phyloP scores from a whole-genome alignment of 805 yeast genomes.

The Lipomyces orientalis region DNA sequence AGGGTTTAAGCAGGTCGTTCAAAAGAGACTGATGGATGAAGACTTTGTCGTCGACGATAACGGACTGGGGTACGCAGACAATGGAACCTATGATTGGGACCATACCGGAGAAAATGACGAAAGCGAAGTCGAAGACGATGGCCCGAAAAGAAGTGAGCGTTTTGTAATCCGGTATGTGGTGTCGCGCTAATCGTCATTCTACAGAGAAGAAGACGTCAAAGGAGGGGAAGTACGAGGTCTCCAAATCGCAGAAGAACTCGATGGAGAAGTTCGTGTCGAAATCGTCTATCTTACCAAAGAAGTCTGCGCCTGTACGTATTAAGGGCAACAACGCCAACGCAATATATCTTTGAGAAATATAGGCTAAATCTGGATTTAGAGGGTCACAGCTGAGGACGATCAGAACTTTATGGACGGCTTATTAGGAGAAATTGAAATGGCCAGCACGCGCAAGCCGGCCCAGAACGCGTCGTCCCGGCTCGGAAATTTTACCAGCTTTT shows the following conservation, averaged over 20 bases:
- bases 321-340: not conserved
- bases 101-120: conserved; percentile 51
- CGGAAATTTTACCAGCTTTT: conserved; percentile 4
- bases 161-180: not conserved
- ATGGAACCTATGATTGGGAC: conserved; percentile 92
- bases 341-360: not conserved
- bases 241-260: conserved; percentile 24
- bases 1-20: conserved; percentile 73
- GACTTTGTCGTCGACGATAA: conserved; percentile 94
- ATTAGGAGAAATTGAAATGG: conserved; percentile 57
- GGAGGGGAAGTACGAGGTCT: not conserved
- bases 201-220: conserved; percentile 23
- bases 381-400: conserved; percentile 44
- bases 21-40: conserved; percentile 81
- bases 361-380: conserved; percentile 8
- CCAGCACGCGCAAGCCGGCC: conserved; percentile 13
- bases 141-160: conserved; percentile 18
- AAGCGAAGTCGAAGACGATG: conserved; percentile 37
- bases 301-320: conserved; percentile 17
- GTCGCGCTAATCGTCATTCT: not conserved
- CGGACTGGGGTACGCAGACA: conserved; percentile 92
- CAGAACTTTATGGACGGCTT: conserved; percentile 71
- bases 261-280: conserved; percentile 29
- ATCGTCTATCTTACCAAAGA: conserved; percentile 12
- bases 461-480: conserved; percentile 15